These are phyloP conservation scores for Colletotrichum shisoi DNA, from an alignment of 2,329 filamentous ascomycete species.

Conservation along the genomic window DNA sequence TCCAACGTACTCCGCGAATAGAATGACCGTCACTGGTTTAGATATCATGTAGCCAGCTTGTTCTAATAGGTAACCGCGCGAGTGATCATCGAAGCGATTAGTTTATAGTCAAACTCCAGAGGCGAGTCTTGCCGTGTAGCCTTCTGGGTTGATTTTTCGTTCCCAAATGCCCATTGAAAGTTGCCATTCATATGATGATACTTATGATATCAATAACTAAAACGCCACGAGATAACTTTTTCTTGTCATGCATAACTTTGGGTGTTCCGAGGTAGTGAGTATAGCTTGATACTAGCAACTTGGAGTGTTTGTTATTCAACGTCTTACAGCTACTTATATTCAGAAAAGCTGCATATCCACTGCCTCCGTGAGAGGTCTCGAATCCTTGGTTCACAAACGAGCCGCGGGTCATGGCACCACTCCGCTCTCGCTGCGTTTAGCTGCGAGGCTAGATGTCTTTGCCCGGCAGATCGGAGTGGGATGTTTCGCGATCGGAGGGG, in stretches of 20 bases:
- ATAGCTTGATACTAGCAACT: no score
- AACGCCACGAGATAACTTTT: not conserved
- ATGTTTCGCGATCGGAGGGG: not conserved
- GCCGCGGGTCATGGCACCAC: no score
- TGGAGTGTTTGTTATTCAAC: no score
- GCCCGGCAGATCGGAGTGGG: not conserved
- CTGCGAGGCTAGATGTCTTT: not conserved
- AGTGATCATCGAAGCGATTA: not conserved
- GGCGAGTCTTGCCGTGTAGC: not conserved
- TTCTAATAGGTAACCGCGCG: not conserved
- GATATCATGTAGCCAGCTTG: no score
- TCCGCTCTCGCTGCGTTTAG: not conserved
- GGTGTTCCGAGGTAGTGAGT: no score
- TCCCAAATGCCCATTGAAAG: not conserved
- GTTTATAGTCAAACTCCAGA: no score
- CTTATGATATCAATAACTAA: not conserved
- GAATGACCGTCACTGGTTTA: no score
- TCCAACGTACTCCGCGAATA: no score
- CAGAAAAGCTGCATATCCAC: no score
- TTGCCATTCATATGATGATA: not conserved
- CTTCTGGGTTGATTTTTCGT: not conserved
- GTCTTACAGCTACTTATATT: no score
- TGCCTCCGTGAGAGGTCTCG: not conserved
- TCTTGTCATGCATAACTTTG: no score
- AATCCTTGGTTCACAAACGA: no score